Evolutionary conservation across 2,329 filamentous ascomycete species (phyloP).

Genomic region (Bipolaris zeicola): DNA sequence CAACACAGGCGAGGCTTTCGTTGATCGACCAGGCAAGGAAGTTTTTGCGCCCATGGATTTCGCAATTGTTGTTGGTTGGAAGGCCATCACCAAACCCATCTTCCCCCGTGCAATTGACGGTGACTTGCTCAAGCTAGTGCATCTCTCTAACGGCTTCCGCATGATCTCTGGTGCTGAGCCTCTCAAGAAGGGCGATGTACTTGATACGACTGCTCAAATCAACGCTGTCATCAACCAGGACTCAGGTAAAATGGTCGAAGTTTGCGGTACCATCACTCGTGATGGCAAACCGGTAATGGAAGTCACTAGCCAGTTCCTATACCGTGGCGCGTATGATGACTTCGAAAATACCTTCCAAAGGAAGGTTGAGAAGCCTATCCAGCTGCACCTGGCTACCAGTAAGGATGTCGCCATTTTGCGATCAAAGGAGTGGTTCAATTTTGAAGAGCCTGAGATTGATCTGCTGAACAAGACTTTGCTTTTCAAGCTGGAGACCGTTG

Average conservation of each 20-base stretch:
- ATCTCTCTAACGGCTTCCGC: slow-evolving; percentile 95
- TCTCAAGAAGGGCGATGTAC: slow-evolving; percentile 90
- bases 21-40: slow-evolving; percentile 91
- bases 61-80: slow-evolving; percentile 97
- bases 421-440: slow-evolving; percentile 96
- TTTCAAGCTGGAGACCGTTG: slow-evolving; percentile 91
- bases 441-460: slow-evolving; percentile 83
- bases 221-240: slow-evolving; percentile 98
- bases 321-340: slow-evolving; percentile 89
- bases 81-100: slow-evolving; percentile 98
- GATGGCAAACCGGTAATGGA: slow-evolving; percentile 91
- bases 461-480: slow-evolving; percentile 91
- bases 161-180: slow-evolving; percentile 97
- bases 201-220: slow-evolving; percentile 92
- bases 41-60: slow-evolving; percentile 99
- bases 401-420: slow-evolving; percentile 93
- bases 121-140: slow-evolving; percentile 92
- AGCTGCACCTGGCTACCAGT: slow-evolving; percentile 82
- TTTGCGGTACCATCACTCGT: slow-evolving; percentile 93
- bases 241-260: slow-evolving; percentile 98
- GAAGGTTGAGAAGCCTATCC: slow-evolving; percentile 93
- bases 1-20: slow-evolving; percentile 96
- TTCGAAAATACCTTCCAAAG: slow-evolving; percentile 99
- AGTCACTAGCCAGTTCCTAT: slow-evolving; percentile 97
- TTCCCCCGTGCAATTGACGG: slow-evolving; percentile 97